Evolutionary conservation across 1,139 yeast species (phyloP).

Genomic region (Arxiozyma telluris): DNA sequence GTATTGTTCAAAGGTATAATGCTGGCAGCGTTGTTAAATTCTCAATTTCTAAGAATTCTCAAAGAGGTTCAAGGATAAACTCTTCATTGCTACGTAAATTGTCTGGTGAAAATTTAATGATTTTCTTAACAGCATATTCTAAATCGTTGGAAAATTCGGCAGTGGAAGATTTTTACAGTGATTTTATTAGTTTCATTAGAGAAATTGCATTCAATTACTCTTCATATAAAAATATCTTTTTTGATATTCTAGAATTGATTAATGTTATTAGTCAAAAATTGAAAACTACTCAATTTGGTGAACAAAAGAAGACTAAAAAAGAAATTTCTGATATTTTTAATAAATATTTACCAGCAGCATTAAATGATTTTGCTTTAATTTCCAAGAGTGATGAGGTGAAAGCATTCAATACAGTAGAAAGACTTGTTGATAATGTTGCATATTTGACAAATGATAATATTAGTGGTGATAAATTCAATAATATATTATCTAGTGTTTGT

Average conservation of each 20-base stretch:
- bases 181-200: slow-evolving; percentile 48
- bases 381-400: slow-evolving; percentile 6
- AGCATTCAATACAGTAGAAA: slow-evolving; percentile 16
- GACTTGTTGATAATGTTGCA: slow-evolving; percentile 37
- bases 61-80: slow-evolving; percentile 22
- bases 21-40: slow-evolving; percentile 23
- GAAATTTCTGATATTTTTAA: slow-evolving; percentile 60
- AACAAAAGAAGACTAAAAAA: slow-evolving; percentile 48
- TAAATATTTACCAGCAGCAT: slow-evolving; percentile 41
- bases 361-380: slow-evolving; percentile 19
- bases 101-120: slow-evolving; percentile 13
- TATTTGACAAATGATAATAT: slow-evolving; percentile 38
- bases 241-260: slow-evolving; percentile 44
- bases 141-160: slow-evolving; percentile 64
- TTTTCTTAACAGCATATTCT: slow-evolving; percentile 41
- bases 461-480: slow-evolving; percentile 40
- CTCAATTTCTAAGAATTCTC: slow-evolving; percentile 11
- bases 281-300: slow-evolving; percentile 50
- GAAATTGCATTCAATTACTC: slow-evolving; percentile 44
- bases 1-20: slow-evolving; percentile 42
- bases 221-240: slow-evolving; percentile 43
- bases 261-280: slow-evolving; percentile 49
- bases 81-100: slow-evolving; percentile 20
- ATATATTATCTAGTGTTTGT: slow-evolving; percentile 39
- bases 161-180: slow-evolving; percentile 64